phyloP scores from a whole-genome alignment of 2,329 filamentous ascomycete genomes.

The Botrytis fragariae region DNA sequence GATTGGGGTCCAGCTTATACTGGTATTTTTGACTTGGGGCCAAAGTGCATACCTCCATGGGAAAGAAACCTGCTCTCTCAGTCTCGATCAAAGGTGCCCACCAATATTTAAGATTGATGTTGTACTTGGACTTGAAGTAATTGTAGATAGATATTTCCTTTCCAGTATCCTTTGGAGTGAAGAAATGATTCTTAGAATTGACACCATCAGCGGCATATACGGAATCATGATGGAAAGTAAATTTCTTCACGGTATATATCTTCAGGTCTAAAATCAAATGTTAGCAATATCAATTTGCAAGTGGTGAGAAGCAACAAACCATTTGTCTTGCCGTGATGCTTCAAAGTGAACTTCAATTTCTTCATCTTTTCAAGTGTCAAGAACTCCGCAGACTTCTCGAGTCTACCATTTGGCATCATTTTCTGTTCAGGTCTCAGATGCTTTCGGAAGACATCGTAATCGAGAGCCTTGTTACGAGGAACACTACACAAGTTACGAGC shows the following conservation, averaged over 20 bases:
- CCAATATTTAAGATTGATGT: slow-evolving; percentile 46
- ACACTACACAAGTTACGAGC: slow-evolving; percentile 37
- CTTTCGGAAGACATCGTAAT: slow-evolving; percentile 31
- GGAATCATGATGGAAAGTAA: slow-evolving; percentile 44
- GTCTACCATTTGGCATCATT: slow-evolving; percentile 17
- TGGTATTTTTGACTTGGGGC: slow-evolving; percentile 57
- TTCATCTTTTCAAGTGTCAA: slow-evolving; percentile 52
- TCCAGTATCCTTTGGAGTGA: slow-evolving; percentile 51
- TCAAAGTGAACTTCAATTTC: slow-evolving; percentile 56
- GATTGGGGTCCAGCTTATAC: slow-evolving; percentile 57
- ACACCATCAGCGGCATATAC: slow-evolving; percentile 47
- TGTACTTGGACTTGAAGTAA: slow-evolving; percentile 57
- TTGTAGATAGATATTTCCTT: slow-evolving; percentile 45
- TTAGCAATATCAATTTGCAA: background rate
- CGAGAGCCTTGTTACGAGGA: slow-evolving; percentile 29
- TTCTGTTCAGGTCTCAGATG: slow-evolving; percentile 26
- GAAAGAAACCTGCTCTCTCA: slow-evolving; percentile 53
- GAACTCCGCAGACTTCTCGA: slow-evolving; percentile 49
- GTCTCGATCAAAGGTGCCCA: slow-evolving; percentile 58
- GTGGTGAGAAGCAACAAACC: slow-evolving; percentile 22
- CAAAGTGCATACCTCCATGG: slow-evolving; percentile 59
- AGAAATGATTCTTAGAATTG: slow-evolving; percentile 51
- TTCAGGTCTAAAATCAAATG: slow-evolving; percentile 41
- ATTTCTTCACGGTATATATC: slow-evolving; percentile 51
- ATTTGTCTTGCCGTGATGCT: slow-evolving; percentile 50